Percentiles rank a stretch among this genome's conserved stretches.
Conservation (phyloP, 768 basidiomycete genomes). For the Pleurotus pulmonarius region DNA sequence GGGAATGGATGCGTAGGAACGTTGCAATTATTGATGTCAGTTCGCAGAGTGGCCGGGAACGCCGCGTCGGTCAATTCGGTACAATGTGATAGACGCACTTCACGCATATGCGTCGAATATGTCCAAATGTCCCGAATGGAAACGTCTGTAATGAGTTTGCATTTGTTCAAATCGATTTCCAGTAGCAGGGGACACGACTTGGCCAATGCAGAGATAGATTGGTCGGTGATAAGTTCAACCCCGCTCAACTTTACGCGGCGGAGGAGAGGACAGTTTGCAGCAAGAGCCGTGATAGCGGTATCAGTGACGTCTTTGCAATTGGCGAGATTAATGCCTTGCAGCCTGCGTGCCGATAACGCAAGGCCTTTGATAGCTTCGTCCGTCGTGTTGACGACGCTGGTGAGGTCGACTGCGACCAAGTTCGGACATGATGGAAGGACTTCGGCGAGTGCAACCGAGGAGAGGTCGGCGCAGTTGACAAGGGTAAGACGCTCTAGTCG, state of each 20-base stretch:
- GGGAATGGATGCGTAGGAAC: constrained; percentile 39
- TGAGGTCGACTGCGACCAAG: constrained; percentile 84
- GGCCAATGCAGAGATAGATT: constrained; percentile 71
- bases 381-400: constrained; percentile 63
- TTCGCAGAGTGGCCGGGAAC: constrained; percentile 70
- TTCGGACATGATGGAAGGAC: constrained; percentile 71
- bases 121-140: constrained; percentile 84
- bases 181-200: constrained; percentile 80
- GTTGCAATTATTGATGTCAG: constrained; percentile 20
- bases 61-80: constrained; percentile 74
- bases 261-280: constrained; percentile 68
- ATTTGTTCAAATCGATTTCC: constrained; percentile 91
- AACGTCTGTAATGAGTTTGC: constrained; percentile 71
- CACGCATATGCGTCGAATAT: constrained; percentile 79
- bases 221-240: constrained; percentile 72
- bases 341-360: constrained; percentile 60
- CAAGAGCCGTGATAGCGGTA: constrained; percentile 70
- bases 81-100: constrained; percentile 84
- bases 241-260: constrained; percentile 88
- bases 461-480: constrained; percentile 69
- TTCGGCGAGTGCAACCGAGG: constrained; percentile 56
- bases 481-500: constrained; percentile 88
- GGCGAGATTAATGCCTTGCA: constrained; percentile 91
- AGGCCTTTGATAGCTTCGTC: constrained; percentile 72
- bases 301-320: constrained; percentile 83